Percentiles rank a stretch among this genome's conserved stretches.
Conservation (phyloP, 164 flowering plant genomes). For the Macadamia tetraphylla region DNA sequence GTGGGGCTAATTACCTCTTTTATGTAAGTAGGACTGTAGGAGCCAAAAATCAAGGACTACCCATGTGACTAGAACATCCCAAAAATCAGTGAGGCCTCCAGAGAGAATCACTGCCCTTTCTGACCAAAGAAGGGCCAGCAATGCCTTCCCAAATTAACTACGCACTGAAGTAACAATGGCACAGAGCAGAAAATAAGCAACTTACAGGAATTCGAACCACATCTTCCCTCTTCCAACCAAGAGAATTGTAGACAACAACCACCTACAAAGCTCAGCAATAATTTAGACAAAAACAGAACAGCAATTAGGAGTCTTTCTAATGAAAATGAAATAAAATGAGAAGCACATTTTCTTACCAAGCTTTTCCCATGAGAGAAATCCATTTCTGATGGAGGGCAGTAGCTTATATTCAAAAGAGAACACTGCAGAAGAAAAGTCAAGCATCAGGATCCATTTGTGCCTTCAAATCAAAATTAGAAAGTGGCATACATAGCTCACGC, state of each 20-base stretch:
- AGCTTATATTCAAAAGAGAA: conserved; percentile 84
- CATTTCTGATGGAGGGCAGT: conserved; percentile 84
- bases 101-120: too few relatives aligned
- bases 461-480: neutral
- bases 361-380: conserved; percentile 47
- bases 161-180: too few relatives aligned
- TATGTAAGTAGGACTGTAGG: too few relatives aligned
- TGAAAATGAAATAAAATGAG: conserved; percentile 1
- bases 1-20: too few relatives aligned
- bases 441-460: conserved; percentile 5
- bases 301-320: neutral
- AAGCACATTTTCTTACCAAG: conserved; percentile 42
- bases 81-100: too few relatives aligned
- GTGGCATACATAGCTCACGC: neutral
- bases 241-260: conserved; percentile 73
- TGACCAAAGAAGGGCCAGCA: too few relatives aligned
- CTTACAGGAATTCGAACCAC: conserved; percentile 80
- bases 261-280: conserved; percentile 34
- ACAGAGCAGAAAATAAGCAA: conserved; percentile 7
- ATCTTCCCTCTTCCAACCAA: conserved; percentile 89
- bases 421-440: conserved; percentile 49
- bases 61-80: too few relatives aligned
- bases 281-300: neutral
- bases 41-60: too few relatives aligned
- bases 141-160: too few relatives aligned